Evolutionary conservation across 1,284 basidiomycete genomes (phyloP), one percentile per base, ranked within the genome.

Genomic region (Ganoderma lucidum): DNA sequence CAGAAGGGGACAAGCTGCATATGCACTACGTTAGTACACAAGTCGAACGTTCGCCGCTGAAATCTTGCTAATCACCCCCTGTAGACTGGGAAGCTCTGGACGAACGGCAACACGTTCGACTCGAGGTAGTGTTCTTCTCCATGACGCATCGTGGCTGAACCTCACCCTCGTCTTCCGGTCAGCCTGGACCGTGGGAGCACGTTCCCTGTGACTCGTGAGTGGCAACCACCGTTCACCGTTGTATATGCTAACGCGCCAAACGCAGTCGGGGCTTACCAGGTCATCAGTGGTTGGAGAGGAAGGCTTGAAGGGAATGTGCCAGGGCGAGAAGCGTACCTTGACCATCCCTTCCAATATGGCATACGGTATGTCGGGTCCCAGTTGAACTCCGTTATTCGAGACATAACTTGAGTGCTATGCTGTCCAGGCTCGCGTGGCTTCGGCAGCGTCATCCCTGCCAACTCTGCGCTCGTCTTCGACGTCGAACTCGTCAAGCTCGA

Each of bases 261-360:
- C n/a, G 12, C 67, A 95, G 93, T 96, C 51, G 94, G 94, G 64
- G 80, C 84, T 55, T 92, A 92, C 10, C 93, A 94, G 76, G 94
- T 96, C 58, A 96, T 96, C 79, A 85, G 85, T 74, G 95, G 93
- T 23, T 95, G 93, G 93, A n/a, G 93, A 95, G 73, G 81, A 93
- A 67, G 93, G 93, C 75, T 87, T 95, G 63, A 70, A 86, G 62
- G 92, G 91, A 75, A 97, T 98, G 93, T 98, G 97, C 80, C 79
- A 94, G 44, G 86, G 89, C 69, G 97, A 99, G 85, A 96, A 96
- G 85, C 91, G 97, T 59, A 94, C 87, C n/a, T 87, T 98, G 72
- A 95, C 91, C 23, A 96, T 96, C 73, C 96, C 96, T 19, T 79
- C 93, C 15, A 72, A 84, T 63, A 83, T 91, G 81, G 96, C 90